Conservation (phyloP, 2,329 filamentous ascomycete species). For the Verticillium tricorpus region DNA sequence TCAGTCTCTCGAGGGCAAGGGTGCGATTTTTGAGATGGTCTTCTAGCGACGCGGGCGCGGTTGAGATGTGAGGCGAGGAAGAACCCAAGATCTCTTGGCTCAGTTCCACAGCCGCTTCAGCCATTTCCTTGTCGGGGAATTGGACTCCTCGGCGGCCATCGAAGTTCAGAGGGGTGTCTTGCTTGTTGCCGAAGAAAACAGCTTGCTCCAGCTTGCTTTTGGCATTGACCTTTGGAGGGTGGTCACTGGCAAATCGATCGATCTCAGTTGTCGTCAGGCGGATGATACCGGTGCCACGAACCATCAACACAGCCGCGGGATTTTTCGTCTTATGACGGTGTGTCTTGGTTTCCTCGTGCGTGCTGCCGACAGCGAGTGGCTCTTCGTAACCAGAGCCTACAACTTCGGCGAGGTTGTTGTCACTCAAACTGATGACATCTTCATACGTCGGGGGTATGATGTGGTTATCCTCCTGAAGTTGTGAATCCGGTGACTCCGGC, state of each 20-base stretch:
- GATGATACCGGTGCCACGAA: conserved; percentile 59
- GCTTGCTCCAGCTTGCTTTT: conserved; percentile 92
- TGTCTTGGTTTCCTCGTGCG: conserved; percentile 42
- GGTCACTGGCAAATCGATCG: conserved; percentile 54
- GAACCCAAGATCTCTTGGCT: conserved; percentile 81
- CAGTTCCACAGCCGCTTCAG: conserved; percentile 70
- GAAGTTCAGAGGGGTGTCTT: conserved; percentile 85
- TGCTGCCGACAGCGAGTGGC: conserved; percentile 26
- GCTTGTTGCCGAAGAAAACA: conserved; percentile 81
- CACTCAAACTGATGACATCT: conserved; percentile 77
- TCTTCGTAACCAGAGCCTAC: conserved; percentile 62
- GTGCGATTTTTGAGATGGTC: conserved; percentile 72
- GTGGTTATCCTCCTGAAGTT: conserved; percentile 66
- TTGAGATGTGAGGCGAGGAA: conserved; percentile 67
- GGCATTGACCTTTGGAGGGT: conserved; percentile 63
- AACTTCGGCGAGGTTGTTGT: conserved; percentile 58
- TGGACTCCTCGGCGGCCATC: conserved; percentile 60
- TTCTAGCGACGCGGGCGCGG: conserved; percentile 70
- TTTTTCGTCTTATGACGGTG: conserved; percentile 55
- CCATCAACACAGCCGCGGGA: conserved; percentile 56
- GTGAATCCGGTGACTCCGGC: conserved; percentile 69
- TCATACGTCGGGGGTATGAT: conserved; percentile 67
- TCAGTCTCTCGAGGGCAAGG: conserved; percentile 70
- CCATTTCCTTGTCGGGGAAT: conserved; percentile 67
- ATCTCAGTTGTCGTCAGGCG: conserved; percentile 55